Conservation (phyloP, 2,329 filamentous ascomycete genomes). For the Amauroascus niger region DNA sequence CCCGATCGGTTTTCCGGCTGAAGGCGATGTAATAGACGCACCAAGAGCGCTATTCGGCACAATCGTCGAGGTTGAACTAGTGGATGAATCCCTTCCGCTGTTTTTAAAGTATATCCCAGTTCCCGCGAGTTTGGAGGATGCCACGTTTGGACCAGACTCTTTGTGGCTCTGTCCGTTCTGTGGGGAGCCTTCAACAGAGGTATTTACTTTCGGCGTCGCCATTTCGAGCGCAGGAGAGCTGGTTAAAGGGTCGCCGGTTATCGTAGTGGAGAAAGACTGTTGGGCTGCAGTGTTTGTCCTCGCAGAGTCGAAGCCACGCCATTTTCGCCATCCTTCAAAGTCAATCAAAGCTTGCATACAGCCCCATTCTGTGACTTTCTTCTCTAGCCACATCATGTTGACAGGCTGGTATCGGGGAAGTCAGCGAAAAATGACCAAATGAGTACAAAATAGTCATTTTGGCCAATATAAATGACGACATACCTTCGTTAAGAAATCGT, state of each 20-base stretch:
- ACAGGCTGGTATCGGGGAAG: constrained; percentile 57
- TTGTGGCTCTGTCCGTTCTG: not conserved
- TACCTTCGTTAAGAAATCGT: constrained; percentile 97
- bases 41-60: constrained; percentile 3
- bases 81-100: constrained; percentile 1
- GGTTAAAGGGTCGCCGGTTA: not conserved
- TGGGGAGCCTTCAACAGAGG: not conserved
- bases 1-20: not conserved
- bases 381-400: constrained; percentile 92
- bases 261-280: not conserved
- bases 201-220: not conserved
- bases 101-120: constrained; percentile 1
- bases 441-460: too few species aligned
- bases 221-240: not conserved
- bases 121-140: not conserved
- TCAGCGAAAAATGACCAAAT: constrained; percentile 5
- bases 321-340: constrained; percentile 94
- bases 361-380: constrained; percentile 98
- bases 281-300: not conserved
- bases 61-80: constrained; percentile 8
- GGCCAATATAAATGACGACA: constrained; percentile 25
- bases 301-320: constrained; percentile 64
- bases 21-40: not conserved
- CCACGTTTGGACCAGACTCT: not conserved
- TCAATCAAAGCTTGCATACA: constrained; percentile 99